Evolutionary conservation across 805 yeast genomes (phyloP).

Genomic region (Ogataea zsoltii): DNA sequence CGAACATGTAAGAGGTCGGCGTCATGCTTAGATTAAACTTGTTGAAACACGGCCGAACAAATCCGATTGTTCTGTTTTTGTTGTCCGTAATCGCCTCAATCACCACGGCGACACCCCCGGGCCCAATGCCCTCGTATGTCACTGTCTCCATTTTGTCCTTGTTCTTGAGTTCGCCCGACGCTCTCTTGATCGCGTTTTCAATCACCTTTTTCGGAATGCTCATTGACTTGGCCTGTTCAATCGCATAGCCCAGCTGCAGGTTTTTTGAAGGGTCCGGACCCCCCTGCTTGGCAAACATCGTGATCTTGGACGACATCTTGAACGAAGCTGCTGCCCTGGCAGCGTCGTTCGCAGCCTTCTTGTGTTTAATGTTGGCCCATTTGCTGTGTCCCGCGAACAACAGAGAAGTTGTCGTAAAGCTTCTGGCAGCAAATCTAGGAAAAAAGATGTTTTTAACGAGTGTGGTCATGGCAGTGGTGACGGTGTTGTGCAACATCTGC

Average conservation of each 20-base stretch:
- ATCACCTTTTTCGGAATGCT: slow-evolving; percentile 83
- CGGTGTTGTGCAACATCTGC: too few species aligned
- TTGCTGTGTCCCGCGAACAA: slow-evolving; percentile 81
- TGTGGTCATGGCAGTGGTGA: not conserved
- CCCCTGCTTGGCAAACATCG: slow-evolving; percentile 73
- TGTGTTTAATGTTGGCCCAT: slow-evolving; percentile 95
- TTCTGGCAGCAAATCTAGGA: slow-evolving; percentile 1
- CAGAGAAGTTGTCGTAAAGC: not conserved
- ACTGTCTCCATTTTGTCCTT: slow-evolving; percentile 51
- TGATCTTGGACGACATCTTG: slow-evolving; percentile 70
- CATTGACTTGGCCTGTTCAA: slow-evolving; percentile 75
- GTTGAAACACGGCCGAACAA: slow-evolving; percentile 71
- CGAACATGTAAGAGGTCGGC: slow-evolving; percentile 78
- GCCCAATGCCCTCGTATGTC: slow-evolving; percentile 86
- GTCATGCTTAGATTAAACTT: slow-evolving; percentile 65
- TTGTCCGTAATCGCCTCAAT: slow-evolving; percentile 90
- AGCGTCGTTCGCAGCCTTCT: slow-evolving; percentile 90
- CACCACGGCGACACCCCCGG: slow-evolving; percentile 85
- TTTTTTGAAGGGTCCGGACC: slow-evolving; percentile 66
- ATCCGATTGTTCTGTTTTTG: slow-evolving; percentile 76
- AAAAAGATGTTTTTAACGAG: not conserved
- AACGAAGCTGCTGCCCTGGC: slow-evolving; percentile 68
- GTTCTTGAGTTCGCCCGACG: slow-evolving; percentile 62
- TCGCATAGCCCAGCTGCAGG: slow-evolving; percentile 61
- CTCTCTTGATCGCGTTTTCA: slow-evolving; percentile 85